Evolutionary conservation across 768 basidiomycete genomes (phyloP), one percentile per base, ranked within the genome.

Genomic region (Chalciporus piperatus): DNA sequence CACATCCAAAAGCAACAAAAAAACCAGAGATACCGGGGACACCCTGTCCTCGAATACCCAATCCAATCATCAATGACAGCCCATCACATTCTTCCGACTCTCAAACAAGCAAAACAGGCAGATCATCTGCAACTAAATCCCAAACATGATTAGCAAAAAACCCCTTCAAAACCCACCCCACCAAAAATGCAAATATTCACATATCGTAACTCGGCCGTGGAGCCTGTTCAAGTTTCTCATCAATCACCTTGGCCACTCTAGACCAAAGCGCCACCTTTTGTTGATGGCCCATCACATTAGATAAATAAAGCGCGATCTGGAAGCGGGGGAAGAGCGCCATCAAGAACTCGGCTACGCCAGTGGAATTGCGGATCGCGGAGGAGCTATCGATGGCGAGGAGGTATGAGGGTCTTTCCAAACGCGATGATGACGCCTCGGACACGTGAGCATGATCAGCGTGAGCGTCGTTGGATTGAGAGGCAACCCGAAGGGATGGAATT

Each of bases 311-410:
- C 3, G 45, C 12, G n/a, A 62, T 53, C 10, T 46, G n/a, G 6
- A 61, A 12, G 5, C 52, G 48, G 1, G 52, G 51, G 49, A 19
- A 58, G 1, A 38, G 52, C 35, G 16, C 28, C 49, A 64, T 27
- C 25, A 62, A 56, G 45, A 64, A 62, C 0, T 56, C 41, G 2
- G 61, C 55, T n/a, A 58, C 56, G 13, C 45, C 41, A 0, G 47
- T 13, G 10, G 59, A 58, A 27, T 62, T 59, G 35, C 58, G 61
- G 28, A 62, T 48, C 2, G 61, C 59, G 9, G 61, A 62, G 10
- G 52, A 48, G 13, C 43, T 6, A 47, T 62, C 61, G 12, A 62
- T 51, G 9, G 37, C 35, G 35, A 37, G 28, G 12, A 62, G 48
- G n/a, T 35, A 4, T 0, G 51, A 10, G 0, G 48, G 50, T 27